These are phyloP conservation scores for Cyberlindnera suaveolens DNA, from an alignment of 805 yeast genomes.

Conservation along the genomic window DNA sequence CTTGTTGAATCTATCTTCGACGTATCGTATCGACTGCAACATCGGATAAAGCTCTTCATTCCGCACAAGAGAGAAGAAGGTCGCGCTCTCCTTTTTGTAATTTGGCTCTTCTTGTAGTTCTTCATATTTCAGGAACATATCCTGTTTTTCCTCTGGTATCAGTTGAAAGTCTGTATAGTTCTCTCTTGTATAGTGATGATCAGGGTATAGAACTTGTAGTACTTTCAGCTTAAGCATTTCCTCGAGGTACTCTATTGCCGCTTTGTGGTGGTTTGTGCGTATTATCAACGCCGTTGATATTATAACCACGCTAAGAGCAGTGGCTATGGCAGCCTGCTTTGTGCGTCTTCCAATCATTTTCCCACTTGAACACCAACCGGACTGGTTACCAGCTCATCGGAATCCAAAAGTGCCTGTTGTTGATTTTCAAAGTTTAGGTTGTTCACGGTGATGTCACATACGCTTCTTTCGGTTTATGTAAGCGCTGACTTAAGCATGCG, in stretches of 20 bases:
- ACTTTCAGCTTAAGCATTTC: conserved; percentile 14
- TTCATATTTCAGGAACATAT: conserved; percentile 2
- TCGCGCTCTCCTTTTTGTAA: conserved; percentile 47
- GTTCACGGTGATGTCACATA: too few relatives aligned
- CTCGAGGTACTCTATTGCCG: conserved; percentile 16
- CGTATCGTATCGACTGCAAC: conserved; percentile 51
- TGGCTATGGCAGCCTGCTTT: too few relatives aligned
- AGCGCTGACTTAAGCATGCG: too few relatives aligned
- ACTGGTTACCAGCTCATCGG: too few relatives aligned
- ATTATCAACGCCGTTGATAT: conserved; percentile 5
- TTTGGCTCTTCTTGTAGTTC: conserved; percentile 15
- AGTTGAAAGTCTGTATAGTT: conserved; percentile 15
- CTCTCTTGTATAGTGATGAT: conserved; percentile 16
- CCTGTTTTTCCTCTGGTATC: conserved; percentile 10
- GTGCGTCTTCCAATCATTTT: too few relatives aligned
- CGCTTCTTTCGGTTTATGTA: too few relatives aligned
- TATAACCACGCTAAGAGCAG: not conserved
- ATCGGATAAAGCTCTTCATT: conserved; percentile 56
- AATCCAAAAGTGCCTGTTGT: too few relatives aligned
- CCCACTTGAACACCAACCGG: too few relatives aligned
- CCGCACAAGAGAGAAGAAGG: conserved; percentile 64
- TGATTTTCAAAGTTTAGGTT: too few relatives aligned
- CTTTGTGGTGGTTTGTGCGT: conserved; percentile 18
- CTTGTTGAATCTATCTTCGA: conserved; percentile 61
- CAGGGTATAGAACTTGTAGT: conserved; percentile 20